Conservation (phyloP, 2,329 filamentous ascomycete species). For the Penicillium sp. region DNA sequence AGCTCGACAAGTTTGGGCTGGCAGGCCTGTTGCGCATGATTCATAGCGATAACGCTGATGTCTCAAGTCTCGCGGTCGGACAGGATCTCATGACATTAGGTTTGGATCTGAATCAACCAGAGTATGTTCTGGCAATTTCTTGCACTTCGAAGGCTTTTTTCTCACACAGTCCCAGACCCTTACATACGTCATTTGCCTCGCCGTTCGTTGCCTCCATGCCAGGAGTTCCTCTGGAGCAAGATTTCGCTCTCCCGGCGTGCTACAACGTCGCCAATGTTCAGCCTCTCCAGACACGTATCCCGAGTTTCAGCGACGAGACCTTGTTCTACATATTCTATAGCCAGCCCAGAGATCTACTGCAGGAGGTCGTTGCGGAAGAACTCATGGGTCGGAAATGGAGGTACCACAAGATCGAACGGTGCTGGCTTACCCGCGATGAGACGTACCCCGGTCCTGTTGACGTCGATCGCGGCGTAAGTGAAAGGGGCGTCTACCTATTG, state of each 20-base stretch:
- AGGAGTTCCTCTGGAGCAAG: slow-evolving; percentile 53
- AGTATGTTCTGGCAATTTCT: too few relatives aligned
- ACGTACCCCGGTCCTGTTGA: slow-evolving; percentile 42
- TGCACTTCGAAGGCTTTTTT: too few relatives aligned
- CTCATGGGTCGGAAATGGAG: slow-evolving; percentile 48
- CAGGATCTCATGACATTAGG: slow-evolving; percentile 57
- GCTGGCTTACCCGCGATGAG: slow-evolving; percentile 45
- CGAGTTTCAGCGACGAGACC: slow-evolving; percentile 55
- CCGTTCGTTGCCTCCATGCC: slow-evolving; percentile 52
- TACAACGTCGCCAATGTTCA: slow-evolving; percentile 61
- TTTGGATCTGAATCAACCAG: slow-evolving; percentile 54
- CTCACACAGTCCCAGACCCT: slow-evolving; percentile 36
- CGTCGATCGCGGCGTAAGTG: slow-evolving; percentile 41
- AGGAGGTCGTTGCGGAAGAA: slow-evolving; percentile 57
- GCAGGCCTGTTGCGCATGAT: slow-evolving; percentile 52
- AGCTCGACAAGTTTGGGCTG: slow-evolving; percentile 53
- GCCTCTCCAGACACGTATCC: slow-evolving; percentile 50
- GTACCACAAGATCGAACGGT: slow-evolving; percentile 46
- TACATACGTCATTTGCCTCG: slow-evolving; percentile 55
- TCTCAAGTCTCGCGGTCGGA: slow-evolving; percentile 50
- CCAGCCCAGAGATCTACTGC: slow-evolving; percentile 56
- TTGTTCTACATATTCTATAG: slow-evolving; percentile 64
- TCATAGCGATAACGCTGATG: slow-evolving; percentile 46
- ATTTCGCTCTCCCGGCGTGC: slow-evolving; percentile 55
- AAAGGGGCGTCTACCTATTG: slow-evolving; percentile 44